Evolutionary conservation across 495 filamentous ascomycete genomes (phyloP).

Genomic region (Stereocaulon alpinum): DNA sequence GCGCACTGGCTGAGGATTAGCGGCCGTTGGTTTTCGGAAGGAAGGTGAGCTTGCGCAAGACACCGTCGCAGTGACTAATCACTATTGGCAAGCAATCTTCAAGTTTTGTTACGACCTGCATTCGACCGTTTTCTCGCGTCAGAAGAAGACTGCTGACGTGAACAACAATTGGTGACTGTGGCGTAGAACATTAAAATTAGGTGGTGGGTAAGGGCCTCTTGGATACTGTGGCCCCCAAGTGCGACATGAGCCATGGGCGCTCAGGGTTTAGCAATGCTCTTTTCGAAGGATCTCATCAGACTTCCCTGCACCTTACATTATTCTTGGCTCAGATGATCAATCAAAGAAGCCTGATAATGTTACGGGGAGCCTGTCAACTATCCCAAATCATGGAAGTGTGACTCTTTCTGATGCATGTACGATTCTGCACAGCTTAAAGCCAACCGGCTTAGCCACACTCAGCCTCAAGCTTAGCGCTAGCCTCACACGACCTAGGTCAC

Average conservation of each 20-base stretch:
- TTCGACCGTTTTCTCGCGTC: not conserved
- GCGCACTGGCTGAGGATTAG: not conserved
- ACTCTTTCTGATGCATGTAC: not conserved
- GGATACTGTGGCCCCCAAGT: not conserved
- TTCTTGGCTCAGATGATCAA: not conserved
- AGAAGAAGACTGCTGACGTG: no score
- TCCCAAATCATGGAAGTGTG: not conserved
- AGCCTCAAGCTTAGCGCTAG: not conserved
- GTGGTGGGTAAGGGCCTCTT: not conserved
- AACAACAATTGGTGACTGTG: not conserved
- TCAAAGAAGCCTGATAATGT: not conserved
- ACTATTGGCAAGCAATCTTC: not conserved
- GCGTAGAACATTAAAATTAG: not conserved
- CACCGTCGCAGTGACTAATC: not conserved
- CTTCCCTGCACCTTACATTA: no score
- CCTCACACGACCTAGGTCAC: not conserved
- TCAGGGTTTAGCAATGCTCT: not conserved
- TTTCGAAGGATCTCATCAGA: not conserved
- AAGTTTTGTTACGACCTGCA: no score
- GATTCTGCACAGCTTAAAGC: not conserved
- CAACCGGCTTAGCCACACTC: conserved; percentile 2
- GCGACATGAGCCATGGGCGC: not conserved
- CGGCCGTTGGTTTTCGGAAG: not conserved
- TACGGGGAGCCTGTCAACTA: not conserved
- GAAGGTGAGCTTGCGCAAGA: not conserved